A percentile compares a stretch with the other conserved stretches of the same genome.
These are phyloP conservation scores for Cytospora schulzeri DNA, from an alignment of 2,329 filamentous ascomycete genomes.

Conservation along the genomic window DNA sequence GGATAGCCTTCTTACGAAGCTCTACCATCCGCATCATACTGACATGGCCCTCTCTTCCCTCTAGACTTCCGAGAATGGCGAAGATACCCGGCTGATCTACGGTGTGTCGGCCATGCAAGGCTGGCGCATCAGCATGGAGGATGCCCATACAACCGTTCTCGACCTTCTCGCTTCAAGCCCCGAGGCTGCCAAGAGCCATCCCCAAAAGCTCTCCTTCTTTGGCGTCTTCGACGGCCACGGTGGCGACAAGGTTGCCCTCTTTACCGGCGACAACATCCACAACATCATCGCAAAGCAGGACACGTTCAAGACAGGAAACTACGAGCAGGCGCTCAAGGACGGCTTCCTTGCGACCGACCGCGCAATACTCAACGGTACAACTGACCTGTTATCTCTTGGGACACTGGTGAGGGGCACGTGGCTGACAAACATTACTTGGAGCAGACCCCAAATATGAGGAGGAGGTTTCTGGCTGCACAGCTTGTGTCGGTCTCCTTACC, in stretches of 20 bases:
- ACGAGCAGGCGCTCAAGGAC: slow-evolving; percentile 95
- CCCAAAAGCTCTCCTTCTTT: slow-evolving; percentile 87
- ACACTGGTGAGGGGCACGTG: slow-evolving; percentile 5
- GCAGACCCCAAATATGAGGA: slow-evolving; percentile 95
- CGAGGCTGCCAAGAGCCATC: slow-evolving; percentile 64
- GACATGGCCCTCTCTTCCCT: slow-evolving; percentile 32
- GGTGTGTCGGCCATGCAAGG: slow-evolving; percentile 99
- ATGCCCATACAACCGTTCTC: slow-evolving; percentile 87
- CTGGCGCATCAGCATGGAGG: slow-evolving; percentile 99
- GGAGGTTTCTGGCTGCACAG: slow-evolving; percentile 96
- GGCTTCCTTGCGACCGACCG: slow-evolving; percentile 95
- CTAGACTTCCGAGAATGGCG: slow-evolving; percentile 84
- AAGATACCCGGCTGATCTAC: slow-evolving; percentile 90
- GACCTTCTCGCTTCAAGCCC: slow-evolving; percentile 69
- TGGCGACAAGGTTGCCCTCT: slow-evolving; percentile 93
- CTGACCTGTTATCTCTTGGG: not conserved
- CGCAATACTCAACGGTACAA: slow-evolving; percentile 88
- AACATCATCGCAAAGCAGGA: slow-evolving; percentile 95
- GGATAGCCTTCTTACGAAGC: not conserved
- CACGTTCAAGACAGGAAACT: slow-evolving; percentile 85
- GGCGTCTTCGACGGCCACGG: slow-evolving; percentile 98
- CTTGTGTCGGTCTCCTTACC: slow-evolving; percentile 86
- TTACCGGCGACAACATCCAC: slow-evolving; percentile 89
- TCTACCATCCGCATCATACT: slow-evolving; percentile 29
- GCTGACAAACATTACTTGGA: slow-evolving; percentile 24